Base-by-base conservation (phyloP, 192 early-diverging fungal genomes). In the Endogone sp. region DNA sequence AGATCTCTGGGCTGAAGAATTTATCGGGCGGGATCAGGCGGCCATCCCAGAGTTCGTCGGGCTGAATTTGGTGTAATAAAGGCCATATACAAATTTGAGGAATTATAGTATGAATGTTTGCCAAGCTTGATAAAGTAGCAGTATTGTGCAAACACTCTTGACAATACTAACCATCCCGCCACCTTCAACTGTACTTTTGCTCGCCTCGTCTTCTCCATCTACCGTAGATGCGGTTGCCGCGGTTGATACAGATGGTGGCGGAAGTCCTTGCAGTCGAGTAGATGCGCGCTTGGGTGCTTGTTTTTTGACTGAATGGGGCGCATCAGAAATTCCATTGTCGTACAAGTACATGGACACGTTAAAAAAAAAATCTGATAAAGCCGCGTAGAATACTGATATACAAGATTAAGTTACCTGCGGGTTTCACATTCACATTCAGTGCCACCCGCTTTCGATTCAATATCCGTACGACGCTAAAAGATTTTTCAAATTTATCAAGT, bases 11-110 rank as follows among this genome's bases (percentile, higher is more conserved):
- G 20, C 76, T 63, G 64, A 92, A 92, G 55, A 80, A 84, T 26
- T 82, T 72, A 60, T 88, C 88, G 10, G 85, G 82, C 10, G 82
- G 76, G 68, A 84, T 64, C 22, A 85, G 62, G 29, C 70, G 67
- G 0, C 68, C 75, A 27, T 85, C 79, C 56, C 67, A 84, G 54
- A 80, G 67, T 10, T 74, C 66, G 4, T 75, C 70, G 29, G 27
- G 62, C 2, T 63, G 22, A 3, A 49, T 54, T 57, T n/a, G n/a
- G 64, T 65, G 16, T 6, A 49, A 49, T 29, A 56, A 21, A 1
- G n/a, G n/a, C n/a, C n/a, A n/a, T n/a, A n/a, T n/a, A n/a, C n/a
- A n/a, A n/a, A n/a, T n/a, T n/a, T n/a, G n/a, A n/a, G n/a, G n/a
- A n/a, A n/a, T n/a, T n/a, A n/a, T n/a, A n/a, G n/a, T n/a, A n/a